Percentiles rank a stretch among this genome's conserved stretches.
Conservation (phyloP, 805 yeast genomes). For the Sungouiella blattae region DNA sequence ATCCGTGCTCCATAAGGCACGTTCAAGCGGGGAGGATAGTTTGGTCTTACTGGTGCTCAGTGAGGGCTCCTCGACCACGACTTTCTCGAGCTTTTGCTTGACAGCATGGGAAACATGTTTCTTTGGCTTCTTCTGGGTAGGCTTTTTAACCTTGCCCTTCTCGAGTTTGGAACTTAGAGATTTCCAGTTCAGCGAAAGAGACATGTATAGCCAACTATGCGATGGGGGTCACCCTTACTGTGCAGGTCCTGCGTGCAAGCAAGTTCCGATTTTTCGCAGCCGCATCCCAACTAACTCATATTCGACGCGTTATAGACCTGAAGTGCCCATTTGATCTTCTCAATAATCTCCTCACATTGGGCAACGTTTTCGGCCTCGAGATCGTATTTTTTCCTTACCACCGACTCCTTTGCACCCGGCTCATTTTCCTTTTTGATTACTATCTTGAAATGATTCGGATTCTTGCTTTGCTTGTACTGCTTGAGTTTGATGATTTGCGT, state of each 20-base stretch:
- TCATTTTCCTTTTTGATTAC: slow-evolving; percentile 47
- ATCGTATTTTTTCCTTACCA: slow-evolving; percentile 78
- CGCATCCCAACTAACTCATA: too few species aligned
- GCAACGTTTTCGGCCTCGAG: slow-evolving; percentile 65
- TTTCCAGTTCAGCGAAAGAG: slow-evolving; percentile 23
- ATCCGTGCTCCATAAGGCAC: slow-evolving; percentile 9
- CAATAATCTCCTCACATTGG: slow-evolving; percentile 72
- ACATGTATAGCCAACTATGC: too few species aligned
- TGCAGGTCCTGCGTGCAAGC: too few species aligned
- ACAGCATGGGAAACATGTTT: too few species aligned
- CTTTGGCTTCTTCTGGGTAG: background rate
- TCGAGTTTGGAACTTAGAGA: slow-evolving; percentile 11
- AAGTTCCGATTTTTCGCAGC: too few species aligned
- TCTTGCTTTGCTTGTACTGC: slow-evolving; percentile 59
- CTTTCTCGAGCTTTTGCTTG: background rate
- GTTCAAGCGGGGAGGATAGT: slow-evolving; percentile 5
- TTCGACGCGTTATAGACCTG: slow-evolving; percentile 46
- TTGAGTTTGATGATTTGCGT: slow-evolving; percentile 72
- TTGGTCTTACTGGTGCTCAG: background rate
- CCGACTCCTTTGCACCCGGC: slow-evolving; percentile 44
- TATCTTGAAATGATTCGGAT: slow-evolving; percentile 77
- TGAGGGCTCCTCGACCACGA: background rate
- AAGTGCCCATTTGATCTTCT: slow-evolving; percentile 58
- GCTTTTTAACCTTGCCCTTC: slow-evolving; percentile 1
- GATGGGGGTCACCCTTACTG: too few species aligned